Conservation (phyloP, 257 asterid genomes). For the Nicotiana paniculata region DNA sequence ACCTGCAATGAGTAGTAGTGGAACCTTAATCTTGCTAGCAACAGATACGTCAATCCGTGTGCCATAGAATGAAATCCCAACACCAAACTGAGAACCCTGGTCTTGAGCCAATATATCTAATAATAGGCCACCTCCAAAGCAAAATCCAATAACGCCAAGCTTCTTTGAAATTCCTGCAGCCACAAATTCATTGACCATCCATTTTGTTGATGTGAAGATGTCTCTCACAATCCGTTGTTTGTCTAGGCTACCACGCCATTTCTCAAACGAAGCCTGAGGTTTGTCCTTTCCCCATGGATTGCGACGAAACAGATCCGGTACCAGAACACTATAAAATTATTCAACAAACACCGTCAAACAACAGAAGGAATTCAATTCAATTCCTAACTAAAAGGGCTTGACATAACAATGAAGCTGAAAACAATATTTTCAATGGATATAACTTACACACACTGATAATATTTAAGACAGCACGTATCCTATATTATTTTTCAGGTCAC, state of each 20-base stretch:
- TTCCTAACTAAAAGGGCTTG: background rate
- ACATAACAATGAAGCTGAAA: background rate
- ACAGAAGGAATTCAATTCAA: background rate
- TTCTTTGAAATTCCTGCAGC: constrained; percentile 59
- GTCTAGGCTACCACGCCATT: constrained; percentile 45
- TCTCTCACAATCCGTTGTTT: constrained; percentile 30
- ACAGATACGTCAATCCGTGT: constrained; percentile 39
- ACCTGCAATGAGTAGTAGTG: constrained; percentile 53
- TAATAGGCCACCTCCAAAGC: constrained; percentile 69
- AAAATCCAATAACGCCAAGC: constrained; percentile 72
- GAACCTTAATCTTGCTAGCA: constrained; percentile 42
- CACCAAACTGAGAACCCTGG: constrained; percentile 40
- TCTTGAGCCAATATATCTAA: constrained; percentile 64
- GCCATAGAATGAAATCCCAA: constrained; percentile 68
- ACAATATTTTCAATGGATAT: background rate
- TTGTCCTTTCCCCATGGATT: constrained; percentile 65
- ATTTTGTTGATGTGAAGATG: constrained; percentile 48
- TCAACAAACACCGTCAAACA: background rate
- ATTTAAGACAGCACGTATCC: background rate
- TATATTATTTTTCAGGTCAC: background rate
- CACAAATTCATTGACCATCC: constrained; percentile 59
- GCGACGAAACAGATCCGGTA: constrained; percentile 64
- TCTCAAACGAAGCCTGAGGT: constrained; percentile 30
- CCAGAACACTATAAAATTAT: constrained; percentile 56
- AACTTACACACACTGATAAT: background rate